Percentiles rank a stretch among this genome's conserved stretches.
Evolutionary conservation across 352 stramenopile genomes (phyloP).

Genomic region (Blastocystis hominis): DNA sequence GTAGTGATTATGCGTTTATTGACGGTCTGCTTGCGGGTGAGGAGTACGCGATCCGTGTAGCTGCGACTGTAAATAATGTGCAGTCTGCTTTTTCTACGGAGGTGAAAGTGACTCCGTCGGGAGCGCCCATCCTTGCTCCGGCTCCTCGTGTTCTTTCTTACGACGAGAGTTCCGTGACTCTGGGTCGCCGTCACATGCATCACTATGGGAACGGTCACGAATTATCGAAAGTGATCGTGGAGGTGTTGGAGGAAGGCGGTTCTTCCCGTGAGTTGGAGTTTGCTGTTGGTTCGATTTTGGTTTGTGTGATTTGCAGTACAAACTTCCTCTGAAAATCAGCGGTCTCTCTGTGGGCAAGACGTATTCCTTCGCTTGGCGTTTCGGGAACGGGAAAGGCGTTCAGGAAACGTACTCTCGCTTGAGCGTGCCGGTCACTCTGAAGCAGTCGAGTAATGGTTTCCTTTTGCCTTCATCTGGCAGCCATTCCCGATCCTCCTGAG

Average conservation of each 20-base stretch:
- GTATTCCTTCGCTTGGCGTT: slow-evolving; percentile 27
- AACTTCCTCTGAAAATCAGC: neutral
- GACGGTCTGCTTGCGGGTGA: neutral
- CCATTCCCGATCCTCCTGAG: neutral
- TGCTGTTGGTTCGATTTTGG: neutral
- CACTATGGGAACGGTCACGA: slow-evolving; percentile 42
- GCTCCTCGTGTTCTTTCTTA: slow-evolving; percentile 42
- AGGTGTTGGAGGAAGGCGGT: neutral
- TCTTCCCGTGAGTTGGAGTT: neutral
- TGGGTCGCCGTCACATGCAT: slow-evolving; percentile 1
- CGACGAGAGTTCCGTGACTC: slow-evolving; percentile 40
- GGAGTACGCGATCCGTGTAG: slow-evolving; percentile 23
- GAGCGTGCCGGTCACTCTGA: neutral
- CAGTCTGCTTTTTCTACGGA: neutral
- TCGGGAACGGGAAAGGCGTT: slow-evolving; percentile 13
- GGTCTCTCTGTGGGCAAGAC: neutral
- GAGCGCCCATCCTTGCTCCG: slow-evolving; percentile 34
- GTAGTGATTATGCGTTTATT: slow-evolving; percentile 24
- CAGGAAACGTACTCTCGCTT: neutral
- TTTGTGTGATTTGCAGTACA: neutral
- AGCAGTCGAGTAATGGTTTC: neutral
- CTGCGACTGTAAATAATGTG: neutral
- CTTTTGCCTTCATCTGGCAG: neutral
- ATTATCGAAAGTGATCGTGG: neutral
- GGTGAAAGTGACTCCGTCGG: slow-evolving; percentile 15